Conservation (phyloP, 192 early-diverging fungal species). For the Podila verticillata region DNA sequence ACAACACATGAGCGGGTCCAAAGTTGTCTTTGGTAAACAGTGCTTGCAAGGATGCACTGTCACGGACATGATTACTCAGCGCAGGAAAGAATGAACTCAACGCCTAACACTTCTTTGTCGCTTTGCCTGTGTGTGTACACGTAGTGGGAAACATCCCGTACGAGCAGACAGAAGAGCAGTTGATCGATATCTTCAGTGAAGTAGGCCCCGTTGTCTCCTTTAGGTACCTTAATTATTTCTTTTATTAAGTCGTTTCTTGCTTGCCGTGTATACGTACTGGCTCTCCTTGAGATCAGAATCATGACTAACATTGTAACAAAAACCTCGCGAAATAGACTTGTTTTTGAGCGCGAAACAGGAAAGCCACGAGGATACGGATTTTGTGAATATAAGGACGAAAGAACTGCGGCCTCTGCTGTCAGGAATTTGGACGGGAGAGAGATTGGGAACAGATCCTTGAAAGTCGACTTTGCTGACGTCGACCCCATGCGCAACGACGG, state of each 20-base stretch:
- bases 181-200: slow-evolving; percentile 91
- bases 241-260: not conserved
- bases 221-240: slow-evolving; percentile 28
- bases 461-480: slow-evolving; percentile 92
- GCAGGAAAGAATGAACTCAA: no score
- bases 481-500: slow-evolving; percentile 62
- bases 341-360: slow-evolving; percentile 90
- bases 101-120: no score
- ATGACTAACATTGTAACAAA: not conserved
- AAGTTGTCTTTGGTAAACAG: slow-evolving; percentile 53
- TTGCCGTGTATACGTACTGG: not conserved
- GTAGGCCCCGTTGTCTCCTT: slow-evolving; percentile 88
- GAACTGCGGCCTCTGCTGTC: slow-evolving; percentile 93
- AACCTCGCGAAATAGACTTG: slow-evolving; percentile 54
- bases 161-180: slow-evolving; percentile 92
- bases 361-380: slow-evolving; percentile 97
- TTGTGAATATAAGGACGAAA: slow-evolving; percentile 89
- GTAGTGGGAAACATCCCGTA: slow-evolving; percentile 86
- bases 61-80: no score
- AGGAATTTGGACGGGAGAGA: slow-evolving; percentile 92
- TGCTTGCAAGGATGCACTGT: not conserved
- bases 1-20: slow-evolving; percentile 39
- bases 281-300: no score
- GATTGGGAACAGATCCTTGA: slow-evolving; percentile 87
- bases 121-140: no score